phyloP scores from a whole-genome alignment of 176 grass and related monocot genomes.

The Sorghum bicolor region DNA sequence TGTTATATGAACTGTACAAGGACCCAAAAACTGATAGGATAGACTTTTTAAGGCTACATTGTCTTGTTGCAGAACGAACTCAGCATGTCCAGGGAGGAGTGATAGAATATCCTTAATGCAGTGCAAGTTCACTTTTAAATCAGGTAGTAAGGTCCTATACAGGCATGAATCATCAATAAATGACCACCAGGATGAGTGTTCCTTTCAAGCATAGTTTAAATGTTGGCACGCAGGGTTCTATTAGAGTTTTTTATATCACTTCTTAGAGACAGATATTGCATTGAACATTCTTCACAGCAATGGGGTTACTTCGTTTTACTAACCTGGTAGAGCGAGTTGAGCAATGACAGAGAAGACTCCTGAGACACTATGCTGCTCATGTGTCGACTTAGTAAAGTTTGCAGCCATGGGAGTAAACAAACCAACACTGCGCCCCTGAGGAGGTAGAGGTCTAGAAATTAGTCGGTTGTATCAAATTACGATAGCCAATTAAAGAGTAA shows the following conservation, averaged over 20 bases:
- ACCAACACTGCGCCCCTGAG: constrained; percentile 59
- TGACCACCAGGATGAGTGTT: background rate
- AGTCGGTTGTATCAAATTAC: background rate
- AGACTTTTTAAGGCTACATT: background rate
- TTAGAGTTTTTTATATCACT: background rate
- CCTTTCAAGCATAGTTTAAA: background rate
- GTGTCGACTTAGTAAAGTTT: constrained; percentile 67
- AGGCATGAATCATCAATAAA: background rate
- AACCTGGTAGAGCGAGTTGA: constrained; percentile 94
- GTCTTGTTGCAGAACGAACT: background rate
- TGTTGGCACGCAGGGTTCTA: background rate
- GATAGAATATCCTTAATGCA: background rate
- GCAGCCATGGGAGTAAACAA: constrained; percentile 81
- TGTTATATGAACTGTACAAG: background rate
- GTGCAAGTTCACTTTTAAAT: background rate
- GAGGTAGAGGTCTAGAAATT: constrained; percentile 1
- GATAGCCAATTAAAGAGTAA: background rate
- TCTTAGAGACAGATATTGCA: background rate
- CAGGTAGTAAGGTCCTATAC: background rate
- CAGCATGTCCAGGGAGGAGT: background rate
- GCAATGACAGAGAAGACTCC: constrained; percentile 68
- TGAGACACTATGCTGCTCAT: constrained; percentile 81
- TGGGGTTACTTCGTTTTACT: background rate
- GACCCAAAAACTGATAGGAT: background rate
- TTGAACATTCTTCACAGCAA: background rate